Percentiles rank a stretch among this genome's conserved stretches.
phyloP scores from a whole-genome alignment of 768 basidiomycete genomes.

The Lactarius evosmus region DNA sequence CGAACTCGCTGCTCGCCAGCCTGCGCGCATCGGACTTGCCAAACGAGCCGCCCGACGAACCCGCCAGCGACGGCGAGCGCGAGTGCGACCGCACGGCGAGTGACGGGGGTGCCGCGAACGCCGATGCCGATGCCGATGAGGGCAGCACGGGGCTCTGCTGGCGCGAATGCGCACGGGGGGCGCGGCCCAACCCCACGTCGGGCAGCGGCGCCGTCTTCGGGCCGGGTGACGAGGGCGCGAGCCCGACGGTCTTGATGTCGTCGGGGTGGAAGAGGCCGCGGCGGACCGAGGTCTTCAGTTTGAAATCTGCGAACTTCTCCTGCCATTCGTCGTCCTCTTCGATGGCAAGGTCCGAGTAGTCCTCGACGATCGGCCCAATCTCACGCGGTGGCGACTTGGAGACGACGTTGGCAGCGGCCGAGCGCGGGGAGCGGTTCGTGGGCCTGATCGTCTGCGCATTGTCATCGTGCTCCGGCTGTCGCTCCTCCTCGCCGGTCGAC shows the following conservation, averaged over 20 bases:
- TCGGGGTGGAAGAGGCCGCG: slow-evolving; percentile 84
- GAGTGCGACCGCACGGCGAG: slow-evolving; percentile 18
- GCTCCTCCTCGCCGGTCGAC: slow-evolving; percentile 51
- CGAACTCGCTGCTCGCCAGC: slow-evolving; percentile 61
- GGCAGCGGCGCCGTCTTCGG: slow-evolving; percentile 70
- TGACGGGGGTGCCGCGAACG: slow-evolving; percentile 42
- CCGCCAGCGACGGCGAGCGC: slow-evolving; percentile 32
- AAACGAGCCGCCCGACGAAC: slow-evolving; percentile 52
- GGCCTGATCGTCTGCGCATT: slow-evolving; percentile 71
- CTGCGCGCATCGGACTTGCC: slow-evolving; percentile 63
- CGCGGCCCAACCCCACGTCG: slow-evolving; percentile 32
- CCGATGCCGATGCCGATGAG: slow-evolving; percentile 43
- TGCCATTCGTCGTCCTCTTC: slow-evolving; percentile 70
- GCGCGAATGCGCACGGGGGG: slow-evolving; percentile 48
- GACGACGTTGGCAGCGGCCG: slow-evolving; percentile 39
- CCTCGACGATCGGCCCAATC: slow-evolving; percentile 74
- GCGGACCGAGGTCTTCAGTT: slow-evolving; percentile 72
- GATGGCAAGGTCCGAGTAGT: slow-evolving; percentile 85
- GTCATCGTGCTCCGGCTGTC: slow-evolving; percentile 22
- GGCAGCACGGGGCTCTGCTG: slow-evolving; percentile 47
- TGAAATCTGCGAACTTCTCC: slow-evolving; percentile 82
- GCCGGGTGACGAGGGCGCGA: slow-evolving; percentile 47
- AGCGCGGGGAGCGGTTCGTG: slow-evolving; percentile 58
- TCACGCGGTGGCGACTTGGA: slow-evolving; percentile 59
- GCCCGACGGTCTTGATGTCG: slow-evolving; percentile 78